phyloP scores from a whole-genome alignment of 2,329 filamentous ascomycete species.

The Cladosporium sp. region DNA sequence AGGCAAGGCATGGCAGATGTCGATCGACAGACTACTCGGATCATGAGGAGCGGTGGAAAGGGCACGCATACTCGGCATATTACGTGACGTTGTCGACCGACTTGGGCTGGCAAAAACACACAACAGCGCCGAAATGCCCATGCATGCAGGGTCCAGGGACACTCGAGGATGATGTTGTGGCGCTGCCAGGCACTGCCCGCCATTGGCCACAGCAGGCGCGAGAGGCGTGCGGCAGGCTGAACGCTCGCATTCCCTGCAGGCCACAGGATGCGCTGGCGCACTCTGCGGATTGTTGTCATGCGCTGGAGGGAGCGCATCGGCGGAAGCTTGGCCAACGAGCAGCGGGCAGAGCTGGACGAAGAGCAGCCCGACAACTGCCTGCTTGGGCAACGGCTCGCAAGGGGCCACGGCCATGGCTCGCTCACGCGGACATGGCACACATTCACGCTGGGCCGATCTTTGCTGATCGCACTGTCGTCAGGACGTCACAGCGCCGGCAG shows the following conservation, averaged over 20 bases:
- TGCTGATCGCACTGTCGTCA: constrained; percentile 8
- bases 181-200: constrained; percentile 6
- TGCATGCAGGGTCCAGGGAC: constrained; percentile 4
- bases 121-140: not conserved
- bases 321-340: not conserved
- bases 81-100: constrained; percentile 9
- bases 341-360: too few species aligned
- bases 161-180: constrained; percentile 10
- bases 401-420: not conserved
- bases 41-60: not conserved
- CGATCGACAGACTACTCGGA: constrained; percentile 3
- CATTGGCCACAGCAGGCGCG: constrained; percentile 4
- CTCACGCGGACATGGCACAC: constrained; percentile 6
- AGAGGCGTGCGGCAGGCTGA: constrained; percentile 1
- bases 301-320: not conserved
- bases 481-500: constrained; percentile 7
- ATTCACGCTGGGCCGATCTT: constrained; percentile 4
- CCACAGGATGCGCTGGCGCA: constrained; percentile 8
- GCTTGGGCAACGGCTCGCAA: not conserved
- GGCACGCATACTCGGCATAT: not conserved
- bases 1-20: constrained; percentile 1
- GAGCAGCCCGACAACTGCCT: not conserved
- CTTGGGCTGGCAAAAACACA: not conserved
- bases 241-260: not conserved
- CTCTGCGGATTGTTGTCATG: constrained; percentile 8